Conservation (phyloP, 352 stramenopile genomes). For the Synura sp. region DNA sequence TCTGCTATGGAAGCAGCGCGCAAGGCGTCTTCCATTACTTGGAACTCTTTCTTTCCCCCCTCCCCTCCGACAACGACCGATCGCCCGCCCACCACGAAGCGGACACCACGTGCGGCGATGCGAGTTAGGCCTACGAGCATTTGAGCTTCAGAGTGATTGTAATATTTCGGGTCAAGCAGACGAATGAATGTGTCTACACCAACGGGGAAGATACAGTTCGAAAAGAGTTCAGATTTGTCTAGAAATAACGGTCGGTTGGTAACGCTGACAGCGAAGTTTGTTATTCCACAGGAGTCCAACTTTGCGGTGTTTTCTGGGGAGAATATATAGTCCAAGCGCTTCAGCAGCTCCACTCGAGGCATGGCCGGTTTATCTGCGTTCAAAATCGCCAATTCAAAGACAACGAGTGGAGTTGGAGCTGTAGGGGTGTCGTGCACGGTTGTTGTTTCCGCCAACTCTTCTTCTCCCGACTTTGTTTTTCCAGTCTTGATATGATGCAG, state of each 20-base stretch:
- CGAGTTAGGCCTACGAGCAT: conserved; percentile 67
- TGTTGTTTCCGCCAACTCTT: neutral
- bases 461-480: neutral
- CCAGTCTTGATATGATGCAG: neutral
- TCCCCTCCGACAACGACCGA: no score
- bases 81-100: conserved; percentile 77
- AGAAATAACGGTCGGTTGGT: conserved; percentile 70
- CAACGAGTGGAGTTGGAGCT: neutral
- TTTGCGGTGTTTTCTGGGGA: neutral
- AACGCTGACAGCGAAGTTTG: conserved; percentile 58
- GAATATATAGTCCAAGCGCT: conserved; percentile 47
- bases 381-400: conserved; percentile 54
- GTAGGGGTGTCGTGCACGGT: neutral
- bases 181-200: conserved; percentile 76
- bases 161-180: conserved; percentile 82
- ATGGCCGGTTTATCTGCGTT: conserved; percentile 55
- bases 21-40: no score
- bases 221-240: conserved; percentile 69
- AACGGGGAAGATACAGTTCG: conserved; percentile 69
- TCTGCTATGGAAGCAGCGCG: no score
- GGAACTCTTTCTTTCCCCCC: no score
- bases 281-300: neutral
- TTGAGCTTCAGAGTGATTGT: conserved; percentile 54
- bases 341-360: conserved; percentile 40
- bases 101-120: conserved; percentile 61